Percentiles rank a stretch among this genome's conserved stretches.
phyloP scores from a whole-genome alignment of 208 protist genomes.

The Acanthamoeba royreba region DNA sequence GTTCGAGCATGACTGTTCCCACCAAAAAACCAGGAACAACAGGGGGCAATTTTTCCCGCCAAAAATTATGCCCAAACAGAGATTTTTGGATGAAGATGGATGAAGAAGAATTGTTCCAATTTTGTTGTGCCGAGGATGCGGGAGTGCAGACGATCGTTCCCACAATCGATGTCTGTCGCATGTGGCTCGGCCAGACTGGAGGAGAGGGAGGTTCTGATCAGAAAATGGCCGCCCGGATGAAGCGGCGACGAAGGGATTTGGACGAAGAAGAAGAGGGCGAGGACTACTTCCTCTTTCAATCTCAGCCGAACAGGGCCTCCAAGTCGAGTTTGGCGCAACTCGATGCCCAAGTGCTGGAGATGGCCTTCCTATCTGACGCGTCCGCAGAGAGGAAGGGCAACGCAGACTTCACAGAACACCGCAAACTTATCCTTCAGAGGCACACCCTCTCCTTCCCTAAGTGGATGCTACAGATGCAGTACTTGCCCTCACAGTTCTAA shows the following conservation, averaged over 20 bases:
- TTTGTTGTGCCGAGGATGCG: neutral
- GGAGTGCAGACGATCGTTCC: neutral
- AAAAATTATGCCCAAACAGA: too few species aligned
- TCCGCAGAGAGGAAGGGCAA: neutral
- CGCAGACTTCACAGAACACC: neutral
- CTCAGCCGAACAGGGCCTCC: neutral
- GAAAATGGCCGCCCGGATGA: neutral
- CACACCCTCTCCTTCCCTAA: neutral
- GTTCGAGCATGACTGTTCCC: too few species aligned
- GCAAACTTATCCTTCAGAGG: neutral
- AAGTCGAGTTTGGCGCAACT: neutral
- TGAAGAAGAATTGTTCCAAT: neutral
- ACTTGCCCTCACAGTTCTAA: neutral
- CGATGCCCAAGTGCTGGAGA: neutral
- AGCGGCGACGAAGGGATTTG: neutral
- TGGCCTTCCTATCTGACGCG: neutral
- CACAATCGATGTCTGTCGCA: neutral
- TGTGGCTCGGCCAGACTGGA: too few species aligned
- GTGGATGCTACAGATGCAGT: slow-evolving; percentile 5
- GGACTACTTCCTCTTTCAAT: slow-evolving; percentile 10
- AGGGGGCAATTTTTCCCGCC: too few species aligned
- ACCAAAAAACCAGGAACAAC: too few species aligned
- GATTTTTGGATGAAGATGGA: too few species aligned
- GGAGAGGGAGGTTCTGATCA: too few species aligned
- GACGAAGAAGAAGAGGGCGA: neutral